Base-by-base conservation (phyloP, 129 eudicot species). In the Flaveria trinervia region DNA sequence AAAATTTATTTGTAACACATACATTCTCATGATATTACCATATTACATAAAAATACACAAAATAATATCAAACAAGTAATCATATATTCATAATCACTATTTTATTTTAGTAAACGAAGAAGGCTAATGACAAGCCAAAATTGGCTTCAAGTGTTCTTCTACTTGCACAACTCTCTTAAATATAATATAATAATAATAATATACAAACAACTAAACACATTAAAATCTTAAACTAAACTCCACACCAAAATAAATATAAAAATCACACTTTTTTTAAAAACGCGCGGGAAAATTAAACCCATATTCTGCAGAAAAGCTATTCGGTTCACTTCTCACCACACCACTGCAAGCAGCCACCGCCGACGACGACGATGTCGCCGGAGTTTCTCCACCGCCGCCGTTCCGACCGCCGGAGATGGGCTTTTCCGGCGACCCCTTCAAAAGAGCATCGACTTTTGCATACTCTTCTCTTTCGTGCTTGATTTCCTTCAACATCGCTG, bases 401-500 rank as follows among this genome's bases (percentile, higher is more conserved):
- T 76, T 67, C 36, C 60, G 79, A 36, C 75, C 78, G 52, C 73
- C 77, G 44, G 50, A 1, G 30, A 44, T 41, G 17, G 67, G 65
- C 13, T 70, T 64, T 28, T 81, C 82, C 36, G 88, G 90, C 7
- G 96, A 85, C 2, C 87, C 92, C 22, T 92, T 92, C 28, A 89
- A 78, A 15, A 89, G 86, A 23, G 82, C 81, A 36, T 92, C 96
- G 17, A 85, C 93, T 77, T 92, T 92, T 7, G 90, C 85, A 15
- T 83, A 87, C 57, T 92, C 97, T 70, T 89, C 93, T 28, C 92
- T 68, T 69, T 89, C 97, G 60, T 89, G 88, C 78, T 86, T 89
- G 81, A 92, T 89, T 73, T 92, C 97, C 68, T 75, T 89, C 28
- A 92, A 73, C 97, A 92, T 92, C 36, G 96, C 97, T 5, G 92